Percentiles rank a stretch among this genome's conserved stretches.
Evolutionary conservation across 345 rosid genomes (phyloP).

Genomic region (Psidium friedrichsthalianum): DNA sequence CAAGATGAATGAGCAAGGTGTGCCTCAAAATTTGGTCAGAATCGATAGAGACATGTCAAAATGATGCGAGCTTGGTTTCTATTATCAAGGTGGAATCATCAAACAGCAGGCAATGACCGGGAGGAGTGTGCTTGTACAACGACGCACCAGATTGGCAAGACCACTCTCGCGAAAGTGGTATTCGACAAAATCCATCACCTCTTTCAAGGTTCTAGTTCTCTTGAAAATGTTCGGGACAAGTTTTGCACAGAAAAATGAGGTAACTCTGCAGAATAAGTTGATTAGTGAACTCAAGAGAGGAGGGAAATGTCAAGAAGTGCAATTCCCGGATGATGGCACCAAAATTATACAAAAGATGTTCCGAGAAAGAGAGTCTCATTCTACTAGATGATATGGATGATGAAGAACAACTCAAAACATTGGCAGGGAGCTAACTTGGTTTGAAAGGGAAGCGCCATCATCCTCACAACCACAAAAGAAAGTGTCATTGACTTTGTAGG

Average conservation of each 20-base stretch:
- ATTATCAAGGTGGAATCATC: too few relatives aligned
- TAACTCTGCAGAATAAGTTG: background rate
- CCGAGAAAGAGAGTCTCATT: background rate
- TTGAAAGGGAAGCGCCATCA: background rate
- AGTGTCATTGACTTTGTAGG: background rate
- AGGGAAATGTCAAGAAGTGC: fast-evolving
- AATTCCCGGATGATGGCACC: background rate
- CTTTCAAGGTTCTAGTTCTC: background rate
- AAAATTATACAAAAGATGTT: background rate
- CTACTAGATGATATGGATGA: too few relatives aligned
- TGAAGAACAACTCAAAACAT: background rate
- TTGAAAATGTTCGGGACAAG: background rate
- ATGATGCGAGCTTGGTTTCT: too few relatives aligned
- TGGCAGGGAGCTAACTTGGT: background rate
- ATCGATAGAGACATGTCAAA: too few relatives aligned
- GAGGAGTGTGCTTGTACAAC: background rate
- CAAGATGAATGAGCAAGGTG: too few relatives aligned
- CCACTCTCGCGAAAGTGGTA: background rate
- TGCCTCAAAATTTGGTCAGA: too few relatives aligned
- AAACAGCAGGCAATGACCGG: fast-evolving
- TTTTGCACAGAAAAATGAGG: background rate
- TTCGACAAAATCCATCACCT: background rate
- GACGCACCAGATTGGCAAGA: background rate
- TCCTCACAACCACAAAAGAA: background rate
- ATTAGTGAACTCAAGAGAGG: background rate